phyloP scores from a whole-genome alignment of 1,139 yeast genomes.

The Kurtzmaniella quercitrusa region DNA sequence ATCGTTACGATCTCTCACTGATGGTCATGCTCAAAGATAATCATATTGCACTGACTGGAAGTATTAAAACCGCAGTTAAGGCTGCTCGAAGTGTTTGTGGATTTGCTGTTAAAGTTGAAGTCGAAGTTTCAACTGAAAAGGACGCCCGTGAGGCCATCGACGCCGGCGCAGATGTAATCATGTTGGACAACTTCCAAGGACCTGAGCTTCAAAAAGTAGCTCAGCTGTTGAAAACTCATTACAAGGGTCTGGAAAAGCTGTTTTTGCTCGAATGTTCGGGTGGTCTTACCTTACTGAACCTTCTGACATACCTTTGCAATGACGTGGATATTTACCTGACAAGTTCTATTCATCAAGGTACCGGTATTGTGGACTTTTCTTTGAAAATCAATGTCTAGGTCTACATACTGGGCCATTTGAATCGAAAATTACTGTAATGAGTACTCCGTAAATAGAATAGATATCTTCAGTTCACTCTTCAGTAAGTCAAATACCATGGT shows the following conservation, averaged over 20 bases:
- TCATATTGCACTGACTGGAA: constrained; percentile 89
- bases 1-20: constrained; percentile 83
- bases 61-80: constrained; percentile 77
- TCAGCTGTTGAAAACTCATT: constrained; percentile 51
- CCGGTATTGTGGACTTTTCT: constrained; percentile 76
- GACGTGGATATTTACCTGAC: constrained; percentile 90
- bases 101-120: constrained; percentile 86
- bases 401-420: too few relatives aligned
- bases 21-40: constrained; percentile 98
- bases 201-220: constrained; percentile 67
- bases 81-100: constrained; percentile 82
- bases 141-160: constrained; percentile 91
- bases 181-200: constrained; percentile 87
- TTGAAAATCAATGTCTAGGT: constrained; percentile 62
- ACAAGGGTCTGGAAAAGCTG: constrained; percentile 45
- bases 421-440: too few relatives aligned
- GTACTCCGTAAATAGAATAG: background rate
- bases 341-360: constrained; percentile 90
- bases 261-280: constrained; percentile 89
- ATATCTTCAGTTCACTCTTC: too few relatives aligned
- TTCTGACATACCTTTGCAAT: constrained; percentile 62
- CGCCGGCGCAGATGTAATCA: constrained; percentile 94
- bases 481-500: too few relatives aligned
- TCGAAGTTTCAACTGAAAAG: constrained; percentile 76
- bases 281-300: constrained; percentile 72